These are phyloP conservation scores for Yamadazyma spencermartinsiae DNA, from an alignment of 1,139 yeast species.

Conservation along the genomic window DNA sequence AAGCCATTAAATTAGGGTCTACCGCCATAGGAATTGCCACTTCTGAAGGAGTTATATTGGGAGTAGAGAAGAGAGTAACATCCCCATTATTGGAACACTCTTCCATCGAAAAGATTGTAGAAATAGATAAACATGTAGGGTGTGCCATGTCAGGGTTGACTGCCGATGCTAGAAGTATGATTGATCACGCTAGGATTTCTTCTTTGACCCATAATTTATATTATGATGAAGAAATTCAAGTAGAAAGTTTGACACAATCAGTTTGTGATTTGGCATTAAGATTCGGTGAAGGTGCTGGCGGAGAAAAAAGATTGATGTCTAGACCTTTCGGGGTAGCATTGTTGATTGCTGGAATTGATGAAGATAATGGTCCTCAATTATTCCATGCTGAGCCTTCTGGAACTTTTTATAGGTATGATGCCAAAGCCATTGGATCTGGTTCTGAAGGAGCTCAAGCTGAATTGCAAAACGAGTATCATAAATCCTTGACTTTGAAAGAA, in stretches of 20 bases:
- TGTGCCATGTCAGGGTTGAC: conserved; percentile 99
- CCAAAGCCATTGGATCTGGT: conserved; percentile 98
- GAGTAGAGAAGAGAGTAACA: conserved; percentile 96
- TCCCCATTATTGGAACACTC: conserved; percentile 88
- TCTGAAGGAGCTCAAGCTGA: conserved; percentile 99
- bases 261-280: conserved; percentile 96
- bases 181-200: conserved; percentile 95
- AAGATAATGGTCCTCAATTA: conserved; percentile 92
- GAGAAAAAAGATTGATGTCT: conserved; percentile 95
- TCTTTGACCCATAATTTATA: conserved; percentile 86
- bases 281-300: conserved; percentile 98
- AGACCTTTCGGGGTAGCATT: conserved; percentile 99
- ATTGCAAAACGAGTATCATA: conserved; percentile 94
- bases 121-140: conserved; percentile 91
- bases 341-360: conserved; percentile 90
- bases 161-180: conserved; percentile 98
- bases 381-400: conserved; percentile 99
- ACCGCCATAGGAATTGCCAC: conserved; percentile 98
- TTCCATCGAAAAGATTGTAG: conserved; percentile 94
- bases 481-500: conserved; percentile 87
- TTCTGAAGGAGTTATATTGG: conserved; percentile 93
- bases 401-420: conserved; percentile 95
- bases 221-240: conserved; percentile 90
- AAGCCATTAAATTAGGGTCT: conserved; percentile 94
- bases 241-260: conserved; percentile 92